Conservation (phyloP, 345 rosid species). For the Corymbia maculata region DNA sequence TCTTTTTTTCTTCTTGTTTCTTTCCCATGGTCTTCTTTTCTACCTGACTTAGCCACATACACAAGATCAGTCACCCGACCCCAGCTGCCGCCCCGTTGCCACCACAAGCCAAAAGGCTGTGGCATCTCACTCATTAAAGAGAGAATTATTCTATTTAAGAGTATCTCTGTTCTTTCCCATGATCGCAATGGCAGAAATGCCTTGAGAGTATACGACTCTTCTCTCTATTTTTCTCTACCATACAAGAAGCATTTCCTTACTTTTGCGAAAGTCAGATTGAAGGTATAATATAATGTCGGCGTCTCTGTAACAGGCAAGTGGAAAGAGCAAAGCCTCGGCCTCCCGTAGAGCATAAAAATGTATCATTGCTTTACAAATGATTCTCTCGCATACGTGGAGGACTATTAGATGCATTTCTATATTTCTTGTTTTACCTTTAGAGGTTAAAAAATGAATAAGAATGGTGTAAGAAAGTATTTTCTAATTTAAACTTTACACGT, state of each 20-base stretch:
- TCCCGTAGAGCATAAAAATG: background rate
- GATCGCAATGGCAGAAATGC: background rate
- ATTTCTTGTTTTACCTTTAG: background rate
- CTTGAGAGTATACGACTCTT: background rate
- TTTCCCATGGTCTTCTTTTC: background rate
- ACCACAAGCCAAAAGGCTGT: background rate
- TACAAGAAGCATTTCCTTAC: background rate
- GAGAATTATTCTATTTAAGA: background rate
- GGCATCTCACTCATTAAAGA: background rate
- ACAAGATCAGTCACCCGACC: background rate
- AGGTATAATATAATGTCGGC: background rate
- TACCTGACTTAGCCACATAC: background rate
- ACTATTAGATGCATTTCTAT: background rate
- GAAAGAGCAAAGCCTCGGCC: background rate
- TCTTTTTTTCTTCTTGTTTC: background rate
- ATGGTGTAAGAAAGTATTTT: background rate
- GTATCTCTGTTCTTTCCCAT: background rate
- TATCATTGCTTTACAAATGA: background rate
- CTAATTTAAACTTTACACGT: background rate
- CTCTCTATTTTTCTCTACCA: background rate
- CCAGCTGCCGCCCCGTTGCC: background rate
- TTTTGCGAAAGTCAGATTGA: background rate
- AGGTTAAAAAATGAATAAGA: background rate
- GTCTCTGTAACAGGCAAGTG: background rate
- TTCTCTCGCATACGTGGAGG: background rate